Conservation (phyloP, 2,329 filamentous ascomycete genomes). For the Ophiostoma perfectum region DNA sequence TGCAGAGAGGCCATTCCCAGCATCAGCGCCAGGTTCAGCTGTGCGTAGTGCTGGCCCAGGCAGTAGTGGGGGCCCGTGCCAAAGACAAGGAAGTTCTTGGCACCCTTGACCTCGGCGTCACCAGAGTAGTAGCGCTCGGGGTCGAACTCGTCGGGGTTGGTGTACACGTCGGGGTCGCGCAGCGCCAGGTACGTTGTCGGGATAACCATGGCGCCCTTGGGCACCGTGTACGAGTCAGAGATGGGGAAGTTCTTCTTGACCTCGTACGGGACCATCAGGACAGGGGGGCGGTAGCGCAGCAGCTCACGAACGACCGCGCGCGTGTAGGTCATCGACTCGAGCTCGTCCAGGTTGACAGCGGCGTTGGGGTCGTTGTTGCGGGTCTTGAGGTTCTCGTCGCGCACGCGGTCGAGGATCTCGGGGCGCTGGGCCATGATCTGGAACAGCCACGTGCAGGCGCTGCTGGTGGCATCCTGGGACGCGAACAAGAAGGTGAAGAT, state of each 20-base stretch:
- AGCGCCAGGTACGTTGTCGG: constrained; percentile 86
- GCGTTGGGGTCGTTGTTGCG: constrained; percentile 69
- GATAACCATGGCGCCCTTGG: constrained; percentile 93
- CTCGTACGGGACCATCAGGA: constrained; percentile 93
- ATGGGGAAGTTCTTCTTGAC: constrained; percentile 95
- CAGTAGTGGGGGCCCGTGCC: constrained; percentile 96
- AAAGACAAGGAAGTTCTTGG: constrained; percentile 96
- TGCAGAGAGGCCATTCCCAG: constrained; percentile 83
- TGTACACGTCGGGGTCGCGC: constrained; percentile 87
- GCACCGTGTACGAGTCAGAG: constrained; percentile 79
- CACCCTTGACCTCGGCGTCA: constrained; percentile 74
- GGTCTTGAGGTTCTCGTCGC: constrained; percentile 78
- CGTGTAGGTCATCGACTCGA: constrained; percentile 85
- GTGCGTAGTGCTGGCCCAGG: constrained; percentile 86
- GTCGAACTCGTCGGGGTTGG: constrained; percentile 80
- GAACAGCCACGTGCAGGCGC: constrained; percentile 90
- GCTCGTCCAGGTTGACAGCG: constrained; percentile 71
- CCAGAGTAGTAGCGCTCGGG: constrained; percentile 89
- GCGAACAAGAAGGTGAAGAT: constrained; percentile 96
- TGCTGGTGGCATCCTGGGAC: constrained; percentile 93
- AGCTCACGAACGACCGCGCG: constrained; percentile 87
- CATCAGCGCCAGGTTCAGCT: constrained; percentile 81
- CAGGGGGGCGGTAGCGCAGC: constrained; percentile 88
- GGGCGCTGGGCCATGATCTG: constrained; percentile 89
- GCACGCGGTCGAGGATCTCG: constrained; percentile 83